Conservation (phyloP, 1,284 basidiomycete species). For the Lentinula novae-zelandiae region DNA sequence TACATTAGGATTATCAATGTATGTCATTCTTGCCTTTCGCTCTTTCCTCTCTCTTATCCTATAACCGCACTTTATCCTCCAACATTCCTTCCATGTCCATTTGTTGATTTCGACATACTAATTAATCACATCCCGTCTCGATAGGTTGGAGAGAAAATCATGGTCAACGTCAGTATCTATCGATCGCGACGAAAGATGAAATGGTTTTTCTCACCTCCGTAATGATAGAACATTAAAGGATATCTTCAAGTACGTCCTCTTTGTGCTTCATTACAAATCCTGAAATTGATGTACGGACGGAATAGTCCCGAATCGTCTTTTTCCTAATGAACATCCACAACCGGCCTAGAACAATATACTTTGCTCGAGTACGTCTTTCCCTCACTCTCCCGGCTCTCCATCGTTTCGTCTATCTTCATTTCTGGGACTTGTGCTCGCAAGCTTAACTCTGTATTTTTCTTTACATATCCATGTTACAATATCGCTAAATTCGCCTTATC, state of each 20-base stretch:
- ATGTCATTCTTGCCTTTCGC: constrained; percentile 4
- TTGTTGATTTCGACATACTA: not conserved
- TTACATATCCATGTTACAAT: too few species aligned
- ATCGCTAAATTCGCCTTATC: not conserved
- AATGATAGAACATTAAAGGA: constrained; percentile 75
- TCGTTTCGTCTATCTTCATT: too few species aligned
- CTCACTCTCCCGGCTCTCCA: not conserved
- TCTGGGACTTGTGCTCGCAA: too few species aligned
- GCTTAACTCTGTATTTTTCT: too few species aligned
- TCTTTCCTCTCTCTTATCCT: not conserved
- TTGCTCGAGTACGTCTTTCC: constrained; percentile 69
- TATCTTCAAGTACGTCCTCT: constrained; percentile 63
- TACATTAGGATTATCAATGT: constrained; percentile 97
- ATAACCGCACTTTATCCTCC: not conserved
- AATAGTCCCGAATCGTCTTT: constrained; percentile 88
- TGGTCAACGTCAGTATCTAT: constrained; percentile 69
- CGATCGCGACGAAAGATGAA: not conserved
- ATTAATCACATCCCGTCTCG: not conserved
- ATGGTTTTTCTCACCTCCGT: not conserved
- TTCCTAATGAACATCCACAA: constrained; percentile 99
- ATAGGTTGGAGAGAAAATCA: constrained; percentile 89
- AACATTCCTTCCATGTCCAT: not conserved
- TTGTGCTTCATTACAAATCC: not conserved
- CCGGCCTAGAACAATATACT: constrained; percentile 85
- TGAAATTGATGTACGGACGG: constrained; percentile 9